These are phyloP conservation scores for Gracilaria gracilis DNA, from an alignment of 23 red algal species.

Conservation along the genomic window DNA sequence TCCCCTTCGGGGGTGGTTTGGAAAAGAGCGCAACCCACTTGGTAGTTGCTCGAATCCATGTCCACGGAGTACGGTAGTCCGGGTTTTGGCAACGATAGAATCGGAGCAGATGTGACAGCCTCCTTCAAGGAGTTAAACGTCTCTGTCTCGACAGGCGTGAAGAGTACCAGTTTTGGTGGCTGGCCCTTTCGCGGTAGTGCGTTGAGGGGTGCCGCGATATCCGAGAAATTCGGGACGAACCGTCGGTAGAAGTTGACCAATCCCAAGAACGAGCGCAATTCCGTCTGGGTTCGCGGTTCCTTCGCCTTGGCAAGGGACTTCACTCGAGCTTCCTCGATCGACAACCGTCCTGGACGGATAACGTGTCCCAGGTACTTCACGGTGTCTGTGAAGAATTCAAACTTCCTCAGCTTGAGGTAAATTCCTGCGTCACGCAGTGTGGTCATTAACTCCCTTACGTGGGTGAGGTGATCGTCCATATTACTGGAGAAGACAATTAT, in stretches of 20 bases:
- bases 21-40: not conserved
- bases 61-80: conserved; percentile 20
- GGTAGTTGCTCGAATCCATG: not conserved
- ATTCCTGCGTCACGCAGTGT: too few relatives aligned
- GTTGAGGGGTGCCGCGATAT: conserved; percentile 27
- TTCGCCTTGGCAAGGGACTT: not conserved
- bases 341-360: too few relatives aligned
- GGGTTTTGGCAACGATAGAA: conserved; percentile 11
- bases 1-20: too few relatives aligned
- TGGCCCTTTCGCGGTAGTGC: not conserved
- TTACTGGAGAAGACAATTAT: too few relatives aligned
- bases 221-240: conserved; percentile 7
- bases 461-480: too few relatives aligned
- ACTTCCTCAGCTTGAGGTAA: too few relatives aligned
- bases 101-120: not conserved
- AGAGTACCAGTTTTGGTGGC: not conserved
- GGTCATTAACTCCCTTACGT: too few relatives aligned
- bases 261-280: conserved; percentile 30
- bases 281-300: conserved; percentile 24
- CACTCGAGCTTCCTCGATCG: too few relatives aligned
- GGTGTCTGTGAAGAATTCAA: too few relatives aligned
- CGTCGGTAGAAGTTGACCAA: conserved; percentile 43
- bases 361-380: too few relatives aligned
- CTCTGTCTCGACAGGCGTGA: not conserved
- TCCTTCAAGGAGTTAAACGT: not conserved